phyloP scores from a whole-genome alignment of 179 eudicot species.

The Actinidia arguta region DNA sequence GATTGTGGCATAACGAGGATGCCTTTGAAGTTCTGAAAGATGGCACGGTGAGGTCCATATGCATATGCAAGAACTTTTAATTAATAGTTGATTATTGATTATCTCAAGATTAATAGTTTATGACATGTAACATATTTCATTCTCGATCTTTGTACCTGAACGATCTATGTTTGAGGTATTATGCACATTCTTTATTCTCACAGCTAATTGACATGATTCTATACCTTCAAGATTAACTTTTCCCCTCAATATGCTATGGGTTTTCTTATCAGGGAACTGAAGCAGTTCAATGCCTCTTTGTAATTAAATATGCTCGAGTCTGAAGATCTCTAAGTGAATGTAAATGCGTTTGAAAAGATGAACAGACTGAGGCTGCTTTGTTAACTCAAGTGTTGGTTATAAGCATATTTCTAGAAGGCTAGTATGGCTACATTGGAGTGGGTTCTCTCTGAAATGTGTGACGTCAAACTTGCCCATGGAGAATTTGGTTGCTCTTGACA shows the following conservation, averaged over 20 bases:
- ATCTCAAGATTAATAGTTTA: not conserved
- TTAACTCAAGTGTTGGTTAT: not conserved
- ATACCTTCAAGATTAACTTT: too few relatives aligned
- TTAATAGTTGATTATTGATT: not conserved
- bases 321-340: not conserved
- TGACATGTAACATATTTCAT: too few relatives aligned
- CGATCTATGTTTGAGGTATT: too few relatives aligned
- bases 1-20: constrained; percentile 24
- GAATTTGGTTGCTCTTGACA: constrained; percentile 5
- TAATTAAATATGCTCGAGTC: not conserved
- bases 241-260: not conserved
- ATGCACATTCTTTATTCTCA: not conserved
- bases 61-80: not conserved
- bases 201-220: not conserved
- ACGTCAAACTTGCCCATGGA: not conserved
- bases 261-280: not conserved
- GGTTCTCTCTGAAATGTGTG: not conserved
- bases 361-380: not conserved
- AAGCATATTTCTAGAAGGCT: not conserved
- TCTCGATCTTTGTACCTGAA: too few relatives aligned
- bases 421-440: constrained; percentile 3
- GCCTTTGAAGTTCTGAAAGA: not conserved
- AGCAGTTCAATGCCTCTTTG: not conserved
- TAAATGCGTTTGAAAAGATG: constrained; percentile 19
- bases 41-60: not conserved